Percentiles rank a stretch among this genome's conserved stretches.
phyloP scores from a whole-genome alignment of 305 asterid genomes.

The Solanum hybrid region DNA sequence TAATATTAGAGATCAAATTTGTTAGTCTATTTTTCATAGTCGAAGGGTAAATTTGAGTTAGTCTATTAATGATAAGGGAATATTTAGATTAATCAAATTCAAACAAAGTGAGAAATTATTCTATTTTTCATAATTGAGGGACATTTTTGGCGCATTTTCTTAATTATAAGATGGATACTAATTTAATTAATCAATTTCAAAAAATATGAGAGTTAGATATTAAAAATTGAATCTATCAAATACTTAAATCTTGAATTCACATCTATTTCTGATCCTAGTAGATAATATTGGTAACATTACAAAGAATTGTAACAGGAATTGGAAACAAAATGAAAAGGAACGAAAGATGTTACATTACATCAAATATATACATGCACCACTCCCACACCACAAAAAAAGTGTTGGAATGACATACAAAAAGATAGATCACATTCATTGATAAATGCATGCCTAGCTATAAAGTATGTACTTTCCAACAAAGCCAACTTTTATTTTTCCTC shows the following conservation, averaged over 20 bases:
- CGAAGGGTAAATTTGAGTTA: neutral
- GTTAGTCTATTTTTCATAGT: neutral
- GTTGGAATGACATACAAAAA: neutral
- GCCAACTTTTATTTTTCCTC: neutral
- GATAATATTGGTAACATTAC: neutral
- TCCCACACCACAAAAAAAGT: neutral
- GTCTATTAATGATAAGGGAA: neutral
- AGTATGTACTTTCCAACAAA: conserved; percentile 1
- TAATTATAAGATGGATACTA: neutral
- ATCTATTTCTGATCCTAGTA: fast-evolving
- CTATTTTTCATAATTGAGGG: neutral
- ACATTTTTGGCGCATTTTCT: neutral
- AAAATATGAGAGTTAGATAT: neutral
- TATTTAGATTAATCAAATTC: neutral
- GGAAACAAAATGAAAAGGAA: neutral
- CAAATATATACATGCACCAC: neutral
- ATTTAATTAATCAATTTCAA: neutral
- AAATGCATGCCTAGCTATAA: conserved; percentile 1
- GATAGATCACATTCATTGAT: neutral
- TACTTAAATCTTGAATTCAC: neutral
- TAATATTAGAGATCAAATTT: neutral
- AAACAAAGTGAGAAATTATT: neutral
- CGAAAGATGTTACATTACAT: neutral
- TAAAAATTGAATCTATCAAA: neutral
- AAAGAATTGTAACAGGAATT: neutral